Evolutionary conservation across 2,329 filamentous ascomycete species (phyloP).

Genomic region (Fusarium siculi): DNA sequence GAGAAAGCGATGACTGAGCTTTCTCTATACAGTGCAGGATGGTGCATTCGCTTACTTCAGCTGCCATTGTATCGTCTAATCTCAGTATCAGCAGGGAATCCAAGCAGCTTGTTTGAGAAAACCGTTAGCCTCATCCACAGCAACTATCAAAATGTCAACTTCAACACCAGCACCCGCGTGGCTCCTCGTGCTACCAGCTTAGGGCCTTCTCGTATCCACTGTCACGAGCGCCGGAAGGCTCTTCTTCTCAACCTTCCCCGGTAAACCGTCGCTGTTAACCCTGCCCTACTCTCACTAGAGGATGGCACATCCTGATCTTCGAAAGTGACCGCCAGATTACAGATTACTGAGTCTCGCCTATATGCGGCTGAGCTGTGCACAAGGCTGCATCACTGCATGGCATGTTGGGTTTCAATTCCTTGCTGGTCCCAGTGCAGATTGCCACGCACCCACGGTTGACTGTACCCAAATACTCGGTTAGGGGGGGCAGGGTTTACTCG

Average conservation of each 20-base stretch:
- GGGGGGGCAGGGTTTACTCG: conserved; percentile 34
- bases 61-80: conserved; percentile 21
- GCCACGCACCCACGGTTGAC: conserved; percentile 31
- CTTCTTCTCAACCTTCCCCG: conserved; percentile 17
- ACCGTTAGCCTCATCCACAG: conserved; percentile 26
- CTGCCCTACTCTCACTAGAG: conserved; percentile 37
- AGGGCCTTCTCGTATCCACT: conserved; percentile 34
- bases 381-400: conserved; percentile 19
- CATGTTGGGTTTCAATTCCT: conserved; percentile 29
- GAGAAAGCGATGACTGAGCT: not conserved
- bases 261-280: conserved; percentile 24
- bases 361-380: conserved; percentile 28
- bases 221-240: conserved; percentile 20
- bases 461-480: conserved; percentile 43
- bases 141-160: conserved; percentile 19
- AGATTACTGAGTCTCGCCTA: conserved; percentile 20
- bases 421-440: conserved; percentile 29
- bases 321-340: conserved; percentile 27
- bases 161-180: conserved; percentile 15
- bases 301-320: conserved; percentile 30
- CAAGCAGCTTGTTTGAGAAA: conserved; percentile 32
- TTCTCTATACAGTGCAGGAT: conserved; percentile 6
- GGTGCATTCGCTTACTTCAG: conserved; percentile 24
- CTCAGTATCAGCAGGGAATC: conserved; percentile 34
- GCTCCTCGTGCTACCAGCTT: conserved; percentile 13